These are phyloP conservation scores for Didymella keratinophila DNA, from an alignment of 2,329 filamentous ascomycete genomes.

Conservation along the genomic window DNA sequence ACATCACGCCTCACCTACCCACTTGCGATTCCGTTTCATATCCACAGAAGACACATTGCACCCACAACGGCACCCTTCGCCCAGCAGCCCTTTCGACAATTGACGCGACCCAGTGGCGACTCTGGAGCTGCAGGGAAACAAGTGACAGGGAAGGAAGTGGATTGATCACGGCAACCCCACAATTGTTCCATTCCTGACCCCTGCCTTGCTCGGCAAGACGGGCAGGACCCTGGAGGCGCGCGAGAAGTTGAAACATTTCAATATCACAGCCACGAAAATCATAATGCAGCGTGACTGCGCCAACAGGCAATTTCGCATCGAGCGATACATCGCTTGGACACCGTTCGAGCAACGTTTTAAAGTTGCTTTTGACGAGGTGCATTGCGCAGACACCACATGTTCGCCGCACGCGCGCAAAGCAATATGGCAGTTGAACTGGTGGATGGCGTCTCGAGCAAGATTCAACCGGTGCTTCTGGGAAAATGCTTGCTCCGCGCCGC, in stretches of 20 bases:
- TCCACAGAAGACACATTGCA: slow-evolving; percentile 6
- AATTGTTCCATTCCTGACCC: slow-evolving; percentile 16
- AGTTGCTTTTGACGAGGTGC: background rate
- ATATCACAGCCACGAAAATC: slow-evolving; percentile 11
- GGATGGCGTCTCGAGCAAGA: background rate
- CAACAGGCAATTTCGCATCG: background rate
- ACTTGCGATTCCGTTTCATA: background rate
- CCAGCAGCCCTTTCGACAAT: slow-evolving; percentile 6
- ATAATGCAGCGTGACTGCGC: background rate
- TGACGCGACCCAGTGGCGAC: slow-evolving; percentile 3
- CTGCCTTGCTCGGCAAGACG: background rate
- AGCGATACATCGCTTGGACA: background rate
- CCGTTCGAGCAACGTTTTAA: background rate
- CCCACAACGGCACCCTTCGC: background rate
- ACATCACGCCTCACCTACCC: slow-evolving; percentile 5
- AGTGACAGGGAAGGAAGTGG: background rate
- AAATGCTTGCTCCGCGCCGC: slow-evolving; percentile 3
- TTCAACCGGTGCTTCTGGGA: background rate
- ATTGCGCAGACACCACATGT: background rate
- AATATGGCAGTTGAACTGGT: background rate
- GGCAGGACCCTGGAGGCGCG: background rate
- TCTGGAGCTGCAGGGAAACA: slow-evolving; percentile 7
- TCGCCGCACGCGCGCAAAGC: background rate
- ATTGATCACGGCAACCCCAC: background rate
- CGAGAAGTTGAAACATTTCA: slow-evolving; percentile 15